These are phyloP conservation scores for Mycena amicta DNA, from an alignment of 768 basidiomycete genomes.

Conservation along the genomic window DNA sequence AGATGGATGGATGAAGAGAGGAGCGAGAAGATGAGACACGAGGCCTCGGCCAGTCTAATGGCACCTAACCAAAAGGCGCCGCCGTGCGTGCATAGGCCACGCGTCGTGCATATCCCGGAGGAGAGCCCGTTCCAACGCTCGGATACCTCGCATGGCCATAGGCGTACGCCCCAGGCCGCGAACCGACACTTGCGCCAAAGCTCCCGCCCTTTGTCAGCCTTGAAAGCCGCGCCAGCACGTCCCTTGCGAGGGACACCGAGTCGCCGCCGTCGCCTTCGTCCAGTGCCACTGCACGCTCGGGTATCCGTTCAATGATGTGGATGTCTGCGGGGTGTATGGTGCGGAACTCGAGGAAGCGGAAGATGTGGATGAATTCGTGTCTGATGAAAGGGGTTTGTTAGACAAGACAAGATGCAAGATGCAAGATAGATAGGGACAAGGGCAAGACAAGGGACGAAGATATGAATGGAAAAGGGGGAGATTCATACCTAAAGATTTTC, in stretches of 20 bases:
- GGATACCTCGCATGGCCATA: not conserved
- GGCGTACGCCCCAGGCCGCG: not conserved
- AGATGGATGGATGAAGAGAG: not conserved
- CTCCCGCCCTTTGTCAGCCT: conserved; percentile 32
- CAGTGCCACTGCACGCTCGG: conserved; percentile 49
- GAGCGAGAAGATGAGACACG: not conserved
- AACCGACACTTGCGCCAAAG: not conserved
- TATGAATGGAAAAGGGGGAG: not conserved
- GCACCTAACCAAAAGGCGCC: not conserved
- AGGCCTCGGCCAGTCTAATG: not conserved
- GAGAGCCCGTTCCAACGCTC: not conserved
- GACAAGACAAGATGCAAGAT: not conserved
- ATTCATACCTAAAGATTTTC: conserved; percentile 43
- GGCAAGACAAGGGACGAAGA: not conserved
- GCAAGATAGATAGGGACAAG: not conserved
- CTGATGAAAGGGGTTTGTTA: conserved; percentile 23
- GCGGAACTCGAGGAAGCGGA: conserved; percentile 50
- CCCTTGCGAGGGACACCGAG: conserved; percentile 59
- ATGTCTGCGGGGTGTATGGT: conserved; percentile 55
- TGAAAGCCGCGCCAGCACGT: conserved; percentile 48
- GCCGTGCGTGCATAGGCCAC: not conserved
- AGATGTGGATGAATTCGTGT: conserved; percentile 68
- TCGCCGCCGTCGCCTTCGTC: conserved; percentile 64
- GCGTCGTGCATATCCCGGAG: not conserved
- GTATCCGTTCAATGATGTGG: conserved; percentile 53